Conservation (phyloP, 176 grass and related monocot species). For the Lolium multiflorum region DNA sequence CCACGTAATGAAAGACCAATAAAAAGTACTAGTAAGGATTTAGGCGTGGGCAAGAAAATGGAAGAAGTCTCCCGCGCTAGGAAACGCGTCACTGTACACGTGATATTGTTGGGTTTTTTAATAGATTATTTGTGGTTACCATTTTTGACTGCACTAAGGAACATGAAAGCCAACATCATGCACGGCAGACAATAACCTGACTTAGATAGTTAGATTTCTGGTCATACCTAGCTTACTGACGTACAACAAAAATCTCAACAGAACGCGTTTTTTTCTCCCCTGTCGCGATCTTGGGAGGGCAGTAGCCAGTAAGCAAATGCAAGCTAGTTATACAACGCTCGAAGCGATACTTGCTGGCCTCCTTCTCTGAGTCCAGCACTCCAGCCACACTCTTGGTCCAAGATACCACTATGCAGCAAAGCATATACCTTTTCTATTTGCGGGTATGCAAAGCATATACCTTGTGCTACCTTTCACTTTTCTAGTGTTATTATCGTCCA, state of each 20-base stretch:
- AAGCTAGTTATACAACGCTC: neutral
- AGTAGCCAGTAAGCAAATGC: constrained; percentile 8
- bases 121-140: neutral
- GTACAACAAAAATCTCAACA: no score
- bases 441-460: neutral
- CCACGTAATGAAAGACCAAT: neutral
- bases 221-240: neutral
- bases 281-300: neutral
- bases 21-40: no score
- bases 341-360: constrained; percentile 22
- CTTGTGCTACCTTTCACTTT: constrained; percentile 16
- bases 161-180: neutral
- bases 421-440: no score
- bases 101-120: neutral
- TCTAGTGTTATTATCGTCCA: neutral
- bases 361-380: neutral
- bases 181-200: neutral
- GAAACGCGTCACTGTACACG: neutral
- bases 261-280: no score
- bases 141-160: neutral
- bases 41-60: no score
- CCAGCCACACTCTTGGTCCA: constrained; percentile 17
- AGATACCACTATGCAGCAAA: constrained; percentile 24
- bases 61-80: neutral
- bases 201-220: no score